Evolutionary conservation across 768 basidiomycete species (phyloP), one percentile per base, ranked within the genome.

Genomic region (Trametes gibbosa): DNA sequence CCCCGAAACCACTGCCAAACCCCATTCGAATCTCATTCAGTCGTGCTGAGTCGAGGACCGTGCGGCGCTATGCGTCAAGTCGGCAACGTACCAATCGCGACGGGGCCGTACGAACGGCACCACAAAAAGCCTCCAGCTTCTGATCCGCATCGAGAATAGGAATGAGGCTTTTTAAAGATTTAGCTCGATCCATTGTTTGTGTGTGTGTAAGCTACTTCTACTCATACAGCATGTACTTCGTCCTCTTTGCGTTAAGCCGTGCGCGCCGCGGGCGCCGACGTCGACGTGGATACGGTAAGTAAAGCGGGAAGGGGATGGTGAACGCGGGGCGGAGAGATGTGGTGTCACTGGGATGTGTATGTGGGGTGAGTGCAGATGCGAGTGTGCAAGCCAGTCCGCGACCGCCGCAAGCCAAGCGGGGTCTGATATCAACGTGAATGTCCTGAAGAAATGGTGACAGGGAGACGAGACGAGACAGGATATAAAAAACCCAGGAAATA

Each of bases 201-300:
- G 47, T 37, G 49, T 49, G 24, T 49, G 55, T 56, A 56, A 56
- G 55, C 55, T 56, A 56, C 46, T 32, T 41, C 55, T 56, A 56
- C 54, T 56, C 55, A 39, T 56, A 56, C 55, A 56, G 23, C 43
- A 21, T 56, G 54, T 35, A 14, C 35, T 43, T 23, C 42, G 29
- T 32, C 19, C 7, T 7, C 41, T n/a, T n/a, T 32, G 53, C 42
- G 45, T 47, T 40, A 46, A 35, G 53, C 29, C 29, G 29, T 10
- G 29, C 29, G 29, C 29, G 29, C 4, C 29, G 29, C 29, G 29
- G 5, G 29, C 29, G 29, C 29, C 29, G 29, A 10, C 29, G 29
- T 4, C 29, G 29, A 12, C 45, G 53, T 46, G 37, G 46, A 54
- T 54, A 54, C 53, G 29, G 24, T 54, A 54, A 54, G 37, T 39